A percentile compares a stretch with the other conserved stretches of the same genome.
Conservation (phyloP, 2,329 filamentous ascomycete genomes). For the Massarina eburnea region DNA sequence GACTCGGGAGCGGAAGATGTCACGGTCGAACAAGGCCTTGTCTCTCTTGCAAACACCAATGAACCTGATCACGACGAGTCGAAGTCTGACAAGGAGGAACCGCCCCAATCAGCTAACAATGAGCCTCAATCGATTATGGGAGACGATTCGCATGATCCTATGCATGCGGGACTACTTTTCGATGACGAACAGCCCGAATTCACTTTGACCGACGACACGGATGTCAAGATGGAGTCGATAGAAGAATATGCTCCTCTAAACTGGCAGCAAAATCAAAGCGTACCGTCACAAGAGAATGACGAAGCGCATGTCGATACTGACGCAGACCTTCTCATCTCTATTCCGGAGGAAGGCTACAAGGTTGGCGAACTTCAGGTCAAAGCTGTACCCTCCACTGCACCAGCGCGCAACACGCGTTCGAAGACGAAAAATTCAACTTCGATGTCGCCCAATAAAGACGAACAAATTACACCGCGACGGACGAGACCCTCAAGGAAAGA, state of each 20-base stretch:
- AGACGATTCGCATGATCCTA: not conserved
- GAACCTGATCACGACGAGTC: constrained; percentile 4
- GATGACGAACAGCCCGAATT: not conserved
- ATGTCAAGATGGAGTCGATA: constrained; percentile 35
- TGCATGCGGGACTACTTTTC: not conserved
- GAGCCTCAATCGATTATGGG: not conserved
- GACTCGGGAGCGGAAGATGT: not conserved
- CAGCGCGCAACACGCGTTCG: constrained; percentile 36
- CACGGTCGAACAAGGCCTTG: not conserved
- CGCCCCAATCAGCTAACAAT: too few species aligned
- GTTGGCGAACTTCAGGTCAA: constrained; percentile 21
- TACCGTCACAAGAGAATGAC: constrained; percentile 6
- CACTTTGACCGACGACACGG: constrained; percentile 10
- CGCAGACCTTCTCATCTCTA: constrained; percentile 12
- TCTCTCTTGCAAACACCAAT: not conserved
- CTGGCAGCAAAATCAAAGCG: not conserved
- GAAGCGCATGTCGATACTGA: constrained; percentile 1
- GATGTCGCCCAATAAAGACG: constrained; percentile 18
- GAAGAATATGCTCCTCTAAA: constrained; percentile 22
- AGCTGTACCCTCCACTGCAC: constrained; percentile 24
- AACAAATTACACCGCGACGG: constrained; percentile 9
- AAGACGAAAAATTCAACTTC: constrained; percentile 29
- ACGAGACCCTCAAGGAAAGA: constrained; percentile 22
- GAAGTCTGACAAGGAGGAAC: too few species aligned
- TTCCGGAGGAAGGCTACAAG: constrained; percentile 23